Evolutionary conservation across 2,329 filamentous ascomycete genomes (phyloP), one percentile per base, ranked within the genome.

Genomic region (Cucurbitaria berberidis): DNA sequence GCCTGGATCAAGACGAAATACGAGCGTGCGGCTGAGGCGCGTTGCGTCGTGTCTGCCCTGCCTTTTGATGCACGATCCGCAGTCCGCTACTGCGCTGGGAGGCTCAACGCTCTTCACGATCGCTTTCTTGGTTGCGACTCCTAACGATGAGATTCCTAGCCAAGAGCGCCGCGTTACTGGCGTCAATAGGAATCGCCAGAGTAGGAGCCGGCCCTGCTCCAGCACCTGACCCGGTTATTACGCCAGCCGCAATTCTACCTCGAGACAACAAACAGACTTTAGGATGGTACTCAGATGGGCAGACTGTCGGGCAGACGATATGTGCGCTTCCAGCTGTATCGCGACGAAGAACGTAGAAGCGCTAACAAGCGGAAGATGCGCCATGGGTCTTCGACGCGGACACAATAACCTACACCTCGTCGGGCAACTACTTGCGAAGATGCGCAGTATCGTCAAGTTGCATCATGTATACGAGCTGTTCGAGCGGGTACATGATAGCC

Each of bases 231-330:
- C 40, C 40, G 5, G n/a, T 29, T 2, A 29, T 42, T 16, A 42
- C 40, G 11, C 40, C 54, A 5, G 46, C 44, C 16, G 50, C 54
- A 10, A 27, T 53, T 21, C 30, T 53, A 15, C 54, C 46, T 29
- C 38, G 54, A 40, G 39, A 21, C 8, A 29, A 44, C 30, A 16
- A 29, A 3, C 24, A 41, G 19, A 57, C 47, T 13, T 36, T 57
- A 27, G 49, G 45, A 32, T 57, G 54, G 54, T 53, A 45, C n/a
- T 57, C 54, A 26, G 43, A 43, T 30, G 27, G 45, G 27, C 48
- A 48, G 24, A 39, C 35, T 3, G 35, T 19, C 10, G 49, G 45
- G 5, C 27, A 55, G 30, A 55, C 52, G 32, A 42, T 50, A 27
- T 55, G 44, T 45, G 38, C 24, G 39, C 36, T 21, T 21, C 10